These are phyloP conservation scores for Geotrichum europaeum DNA, from an alignment of 1,139 yeast species.

Conservation along the genomic window DNA sequence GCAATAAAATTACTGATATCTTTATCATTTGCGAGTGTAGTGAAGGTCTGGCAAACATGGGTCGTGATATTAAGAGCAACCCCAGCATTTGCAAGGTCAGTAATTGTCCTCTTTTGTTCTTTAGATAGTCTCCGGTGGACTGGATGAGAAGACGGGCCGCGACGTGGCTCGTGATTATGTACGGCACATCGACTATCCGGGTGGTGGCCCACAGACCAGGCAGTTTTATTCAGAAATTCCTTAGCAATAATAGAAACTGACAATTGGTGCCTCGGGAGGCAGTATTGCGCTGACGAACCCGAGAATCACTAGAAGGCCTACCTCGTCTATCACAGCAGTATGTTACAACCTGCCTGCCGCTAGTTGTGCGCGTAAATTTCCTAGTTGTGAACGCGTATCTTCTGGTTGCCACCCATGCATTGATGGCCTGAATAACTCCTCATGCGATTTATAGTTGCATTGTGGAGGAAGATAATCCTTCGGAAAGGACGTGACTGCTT, in stretches of 20 bases:
- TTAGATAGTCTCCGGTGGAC: too few relatives aligned
- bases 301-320: neutral
- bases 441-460: too few relatives aligned
- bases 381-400: neutral
- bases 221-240: neutral
- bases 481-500: too few relatives aligned
- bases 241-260: neutral
- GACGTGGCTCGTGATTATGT: neutral
- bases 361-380: neutral
- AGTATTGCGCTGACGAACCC: neutral
- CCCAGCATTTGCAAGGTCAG: too few relatives aligned
- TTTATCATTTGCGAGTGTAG: too few relatives aligned
- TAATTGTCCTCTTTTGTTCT: too few relatives aligned
- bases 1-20: too few relatives aligned
- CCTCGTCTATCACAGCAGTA: neutral
- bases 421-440: too few relatives aligned
- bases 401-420: neutral
- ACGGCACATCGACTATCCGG: neutral
- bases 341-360: neutral
- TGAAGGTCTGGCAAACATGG: too few relatives aligned
- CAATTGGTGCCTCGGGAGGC: neutral
- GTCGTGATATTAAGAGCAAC: too few relatives aligned
- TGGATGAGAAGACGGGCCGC: neutral
- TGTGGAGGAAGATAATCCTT: too few relatives aligned
- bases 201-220: neutral